These are phyloP conservation scores for Neurospora terricola DNA, from an alignment of 495 filamentous ascomycete genomes.

Conservation along the genomic window DNA sequence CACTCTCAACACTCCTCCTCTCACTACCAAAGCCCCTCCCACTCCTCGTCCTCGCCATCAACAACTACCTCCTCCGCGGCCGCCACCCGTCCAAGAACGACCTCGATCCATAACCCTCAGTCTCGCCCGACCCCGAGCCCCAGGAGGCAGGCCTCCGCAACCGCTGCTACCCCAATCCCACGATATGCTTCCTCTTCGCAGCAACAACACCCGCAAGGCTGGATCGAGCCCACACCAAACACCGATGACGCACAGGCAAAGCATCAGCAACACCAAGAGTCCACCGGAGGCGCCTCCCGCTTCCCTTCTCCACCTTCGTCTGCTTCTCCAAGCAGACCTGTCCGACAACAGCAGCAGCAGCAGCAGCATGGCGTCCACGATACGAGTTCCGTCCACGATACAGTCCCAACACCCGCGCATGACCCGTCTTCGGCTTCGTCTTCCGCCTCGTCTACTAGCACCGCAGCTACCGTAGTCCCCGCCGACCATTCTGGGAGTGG, in stretches of 20 bases:
- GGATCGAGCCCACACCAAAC: constrained; percentile 3
- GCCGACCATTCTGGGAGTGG: constrained; percentile 4
- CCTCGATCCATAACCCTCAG: background rate
- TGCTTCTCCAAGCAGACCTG: constrained; percentile 27
- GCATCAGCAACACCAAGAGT: constrained; percentile 13
- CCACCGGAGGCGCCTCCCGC: constrained; percentile 27
- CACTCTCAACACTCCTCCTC: constrained; percentile 28
- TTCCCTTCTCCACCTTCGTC: constrained; percentile 41
- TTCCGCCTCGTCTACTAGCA: constrained; percentile 30
- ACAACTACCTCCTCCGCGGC: constrained; percentile 16
- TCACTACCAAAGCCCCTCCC: constrained; percentile 29
- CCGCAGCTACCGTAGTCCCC: constrained; percentile 20
- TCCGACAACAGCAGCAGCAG: constrained; percentile 17
- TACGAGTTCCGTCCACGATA: constrained; percentile 1
- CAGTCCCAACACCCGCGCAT: constrained; percentile 10
- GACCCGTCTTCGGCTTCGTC: constrained; percentile 28
- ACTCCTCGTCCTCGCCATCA: constrained; percentile 23
- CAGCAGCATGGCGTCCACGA: constrained; percentile 30
- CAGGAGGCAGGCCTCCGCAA: constrained; percentile 19
- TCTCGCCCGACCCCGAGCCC: constrained; percentile 18
- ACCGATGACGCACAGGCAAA: background rate
- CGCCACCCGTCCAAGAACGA: background rate
- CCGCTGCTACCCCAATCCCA: constrained; percentile 2
- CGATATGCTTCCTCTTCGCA: constrained; percentile 2
- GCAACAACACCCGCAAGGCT: background rate